phyloP scores from a whole-genome alignment of 2,329 filamentous ascomycete species.

The Monosporascus cannonballus region DNA sequence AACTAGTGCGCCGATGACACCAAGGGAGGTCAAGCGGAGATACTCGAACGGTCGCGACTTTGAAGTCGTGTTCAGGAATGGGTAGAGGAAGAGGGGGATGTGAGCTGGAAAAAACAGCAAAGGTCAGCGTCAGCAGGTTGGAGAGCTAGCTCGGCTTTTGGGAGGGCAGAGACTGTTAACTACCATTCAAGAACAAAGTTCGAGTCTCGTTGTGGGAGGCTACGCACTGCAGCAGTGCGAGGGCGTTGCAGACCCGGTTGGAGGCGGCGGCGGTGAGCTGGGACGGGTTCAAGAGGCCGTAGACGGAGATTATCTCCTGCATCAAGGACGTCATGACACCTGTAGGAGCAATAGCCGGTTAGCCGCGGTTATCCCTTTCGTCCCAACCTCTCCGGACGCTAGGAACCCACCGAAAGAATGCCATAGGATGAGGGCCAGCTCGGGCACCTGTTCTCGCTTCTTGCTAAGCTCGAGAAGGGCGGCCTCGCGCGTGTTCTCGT shows the following conservation, averaged over 20 bases:
- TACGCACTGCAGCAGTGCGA: constrained; percentile 92
- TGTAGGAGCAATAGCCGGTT: constrained; percentile 32
- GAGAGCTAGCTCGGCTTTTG: background rate
- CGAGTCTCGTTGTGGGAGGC: constrained; percentile 96
- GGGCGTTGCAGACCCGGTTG: constrained; percentile 94
- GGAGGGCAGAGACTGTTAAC: background rate
- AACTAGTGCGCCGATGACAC: constrained; percentile 92
- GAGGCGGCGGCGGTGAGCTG: constrained; percentile 96
- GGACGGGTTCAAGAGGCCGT: constrained; percentile 91
- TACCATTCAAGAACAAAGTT: constrained; percentile 88
- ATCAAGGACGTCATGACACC: constrained; percentile 97
- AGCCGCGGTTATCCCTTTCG: constrained; percentile 9
- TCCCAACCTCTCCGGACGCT: background rate
- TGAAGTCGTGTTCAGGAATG: constrained; percentile 96
- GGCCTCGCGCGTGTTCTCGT: constrained; percentile 79
- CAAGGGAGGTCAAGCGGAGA: constrained; percentile 87
- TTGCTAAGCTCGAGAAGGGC: constrained; percentile 95
- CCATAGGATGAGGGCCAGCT: constrained; percentile 93
- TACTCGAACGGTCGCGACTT: constrained; percentile 98
- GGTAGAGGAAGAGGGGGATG: constrained; percentile 95
- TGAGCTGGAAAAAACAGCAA: constrained; percentile 57
- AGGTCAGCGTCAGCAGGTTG: constrained; percentile 5
- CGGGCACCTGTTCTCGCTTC: constrained; percentile 96
- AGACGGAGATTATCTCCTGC: constrained; percentile 98
- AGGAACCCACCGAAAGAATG: constrained; percentile 81